Evolutionary conservation across 2,329 filamentous ascomycete species (phyloP).

Genomic region (Zalaria obscura): DNA sequence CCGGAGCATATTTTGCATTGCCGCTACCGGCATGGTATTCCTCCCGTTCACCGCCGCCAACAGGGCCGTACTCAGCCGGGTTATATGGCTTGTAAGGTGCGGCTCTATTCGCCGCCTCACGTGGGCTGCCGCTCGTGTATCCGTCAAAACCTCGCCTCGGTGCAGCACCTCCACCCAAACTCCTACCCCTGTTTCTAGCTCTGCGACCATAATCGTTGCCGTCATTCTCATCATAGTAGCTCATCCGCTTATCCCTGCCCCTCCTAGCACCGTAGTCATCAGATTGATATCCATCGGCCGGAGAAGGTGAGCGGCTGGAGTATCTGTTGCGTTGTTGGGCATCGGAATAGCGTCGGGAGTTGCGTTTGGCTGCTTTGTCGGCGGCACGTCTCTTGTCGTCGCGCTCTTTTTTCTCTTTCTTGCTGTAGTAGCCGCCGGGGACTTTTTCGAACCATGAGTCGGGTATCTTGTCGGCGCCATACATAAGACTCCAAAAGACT

Average conservation of each 20-base stretch:
- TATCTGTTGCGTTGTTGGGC: constrained; percentile 10
- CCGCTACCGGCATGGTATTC: neutral
- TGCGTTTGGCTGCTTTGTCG: constrained; percentile 1
- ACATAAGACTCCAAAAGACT: constrained; percentile 7
- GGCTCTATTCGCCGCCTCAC: neutral
- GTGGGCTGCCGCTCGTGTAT: neutral
- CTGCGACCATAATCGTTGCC: neutral
- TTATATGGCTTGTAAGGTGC: constrained; percentile 3
- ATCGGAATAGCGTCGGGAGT: constrained; percentile 5
- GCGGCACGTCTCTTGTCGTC: constrained; percentile 7
- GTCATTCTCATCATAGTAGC: neutral
- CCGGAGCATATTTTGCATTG: neutral
- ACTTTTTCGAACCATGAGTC: constrained; percentile 23
- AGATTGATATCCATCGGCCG: neutral
- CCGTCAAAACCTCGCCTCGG: neutral
- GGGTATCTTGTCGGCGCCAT: constrained; percentile 20
- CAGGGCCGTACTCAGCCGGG: constrained; percentile 3
- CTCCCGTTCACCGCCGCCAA: neutral
- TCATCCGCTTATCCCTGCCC: constrained; percentile 2
- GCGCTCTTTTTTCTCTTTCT: constrained; percentile 12
- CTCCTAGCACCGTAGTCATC: constrained; percentile 1
- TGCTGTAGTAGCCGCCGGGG: constrained; percentile 20
- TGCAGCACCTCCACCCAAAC: neutral
- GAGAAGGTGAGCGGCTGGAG: constrained; percentile 2
- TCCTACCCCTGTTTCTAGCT: neutral